These are phyloP conservation scores for Serendipita sp. DNA, from an alignment of 768 basidiomycete species.

Conservation along the genomic window DNA sequence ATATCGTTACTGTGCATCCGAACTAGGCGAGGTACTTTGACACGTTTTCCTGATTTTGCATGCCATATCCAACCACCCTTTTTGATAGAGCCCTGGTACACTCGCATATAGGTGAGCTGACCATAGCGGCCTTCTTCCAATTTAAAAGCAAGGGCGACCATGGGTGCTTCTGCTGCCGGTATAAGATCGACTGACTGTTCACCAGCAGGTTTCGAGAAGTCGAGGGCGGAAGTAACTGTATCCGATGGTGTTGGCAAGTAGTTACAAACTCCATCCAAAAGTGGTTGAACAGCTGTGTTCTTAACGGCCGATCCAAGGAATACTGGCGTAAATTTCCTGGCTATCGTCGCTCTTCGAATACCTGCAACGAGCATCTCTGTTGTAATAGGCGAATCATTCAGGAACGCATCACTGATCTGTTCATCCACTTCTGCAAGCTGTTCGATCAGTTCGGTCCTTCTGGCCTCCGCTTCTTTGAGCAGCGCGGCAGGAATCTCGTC, in stretches of 20 bases:
- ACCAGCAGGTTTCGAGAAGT: slow-evolving; percentile 47
- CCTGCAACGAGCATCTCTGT: slow-evolving; percentile 62
- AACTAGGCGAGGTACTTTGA: slow-evolving; percentile 90
- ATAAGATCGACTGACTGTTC: slow-evolving; percentile 59
- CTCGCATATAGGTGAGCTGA: slow-evolving; percentile 94
- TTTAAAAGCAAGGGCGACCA: slow-evolving; percentile 95
- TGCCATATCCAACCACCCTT: slow-evolving; percentile 78
- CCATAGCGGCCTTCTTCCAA: slow-evolving; percentile 95
- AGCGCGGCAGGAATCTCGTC: slow-evolving; percentile 77
- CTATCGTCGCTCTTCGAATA: slow-evolving; percentile 76
- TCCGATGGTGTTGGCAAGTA: slow-evolving; percentile 87
- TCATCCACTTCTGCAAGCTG: slow-evolving; percentile 95
- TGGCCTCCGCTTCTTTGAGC: slow-evolving; percentile 57
- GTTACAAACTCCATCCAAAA: slow-evolving; percentile 88
- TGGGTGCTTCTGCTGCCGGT: slow-evolving; percentile 71
- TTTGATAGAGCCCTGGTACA: slow-evolving; percentile 90
- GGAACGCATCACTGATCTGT: slow-evolving; percentile 75
- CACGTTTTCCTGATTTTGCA: slow-evolving; percentile 86
- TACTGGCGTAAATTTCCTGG: slow-evolving; percentile 86
- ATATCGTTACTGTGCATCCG: slow-evolving; percentile 98
- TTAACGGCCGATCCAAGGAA: slow-evolving; percentile 95
- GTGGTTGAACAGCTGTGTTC: slow-evolving; percentile 87
- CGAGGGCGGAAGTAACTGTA: slow-evolving; percentile 61
- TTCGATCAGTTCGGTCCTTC: slow-evolving; percentile 84
- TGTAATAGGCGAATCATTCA: slow-evolving; percentile 67